phyloP scores from a whole-genome alignment of 2,329 filamentous ascomycete genomes.

The Alternaria longipes region DNA sequence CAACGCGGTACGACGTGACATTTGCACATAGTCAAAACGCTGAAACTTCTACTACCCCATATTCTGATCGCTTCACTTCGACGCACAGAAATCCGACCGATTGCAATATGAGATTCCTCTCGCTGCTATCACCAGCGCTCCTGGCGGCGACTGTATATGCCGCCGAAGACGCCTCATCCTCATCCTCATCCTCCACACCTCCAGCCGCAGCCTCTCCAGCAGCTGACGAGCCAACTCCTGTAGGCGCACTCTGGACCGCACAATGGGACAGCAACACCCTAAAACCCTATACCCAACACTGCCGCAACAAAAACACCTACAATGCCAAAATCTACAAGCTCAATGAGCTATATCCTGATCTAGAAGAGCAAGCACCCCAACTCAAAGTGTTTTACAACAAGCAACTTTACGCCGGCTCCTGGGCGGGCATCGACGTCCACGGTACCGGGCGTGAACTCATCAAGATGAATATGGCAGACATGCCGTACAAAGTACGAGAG shows the following conservation, averaged over 20 bases:
- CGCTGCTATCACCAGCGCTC: constrained; percentile 33
- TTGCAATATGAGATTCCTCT: constrained; percentile 35
- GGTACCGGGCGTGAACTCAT: constrained; percentile 60
- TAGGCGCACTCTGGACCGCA: constrained; percentile 44
- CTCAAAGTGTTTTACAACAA: constrained; percentile 51
- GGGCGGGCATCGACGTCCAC: constrained; percentile 64
- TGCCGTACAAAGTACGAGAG: constrained; percentile 55
- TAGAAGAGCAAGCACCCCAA: constrained; percentile 42
- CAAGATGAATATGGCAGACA: constrained; percentile 57
- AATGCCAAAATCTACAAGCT: constrained; percentile 44
- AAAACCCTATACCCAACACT: constrained; percentile 33
- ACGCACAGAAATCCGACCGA: background rate
- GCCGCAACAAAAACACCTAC: constrained; percentile 29
- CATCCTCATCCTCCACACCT: constrained; percentile 21
- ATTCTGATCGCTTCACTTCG: background rate
- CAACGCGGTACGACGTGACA: background rate
- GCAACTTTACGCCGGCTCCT: constrained; percentile 59
- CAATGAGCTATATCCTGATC: constrained; percentile 43
- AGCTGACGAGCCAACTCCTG: constrained; percentile 37
- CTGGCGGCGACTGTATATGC: constrained; percentile 33
- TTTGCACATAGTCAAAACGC: background rate
- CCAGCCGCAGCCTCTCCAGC: constrained; percentile 19
- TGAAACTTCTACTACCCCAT: background rate
- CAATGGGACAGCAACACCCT: constrained; percentile 39
- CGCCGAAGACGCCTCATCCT: constrained; percentile 14